Base-by-base conservation (phyloP, 192 early-diverging fungal species). In the Coemansia sp. region DNA sequence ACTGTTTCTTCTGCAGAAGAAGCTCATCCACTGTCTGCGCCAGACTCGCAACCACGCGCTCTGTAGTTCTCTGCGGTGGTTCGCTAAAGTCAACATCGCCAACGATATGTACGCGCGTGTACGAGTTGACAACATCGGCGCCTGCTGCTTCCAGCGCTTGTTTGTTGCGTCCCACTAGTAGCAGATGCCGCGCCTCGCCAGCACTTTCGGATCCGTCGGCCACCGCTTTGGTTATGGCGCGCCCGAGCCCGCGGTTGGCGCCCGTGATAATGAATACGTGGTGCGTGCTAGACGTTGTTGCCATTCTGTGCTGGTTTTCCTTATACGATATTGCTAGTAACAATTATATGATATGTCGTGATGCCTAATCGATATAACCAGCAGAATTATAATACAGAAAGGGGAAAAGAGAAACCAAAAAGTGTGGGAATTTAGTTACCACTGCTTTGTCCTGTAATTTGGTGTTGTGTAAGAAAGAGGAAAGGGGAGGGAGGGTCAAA, bases 231-330 rank as follows among this genome's bases (percentile, higher is more conserved):
- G 84, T 86, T 39, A 90, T 78, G 21, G 73, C 84, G 39, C 68
- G 78, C 22, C 90, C 90, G 41, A 92, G 88, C 0, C 88, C 89
- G 39, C 88, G 78, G 69, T 86, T 87, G 15, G 89, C 90, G 11
- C 90, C 90, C 32, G 88, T 89, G 58, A 92, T 78, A 60, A 87
- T 65, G 21, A 65, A 83, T 2, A 78, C 42, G 41, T 78, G 63
- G 49, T 65, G 21, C 11, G 51, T 9, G 21, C 26, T 22, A 9
- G 32, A 32, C 32, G 51, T 54, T 1, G 51, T 54, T 26, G 51
- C 51, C 51, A 54, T 54, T 54, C 2, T 32, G 32, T 32, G 32
- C 32, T 32, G 32, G 32, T 1, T 32, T 32, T 32, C 32, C 32
- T 32, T 32, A 32, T 2, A 32, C 32, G 32, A 32, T 4, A 32